A percentile compares a stretch with the other conserved stretches of the same genome.
Conservation (phyloP, 371 early-diverging fungal species). For the Funneliformis caledonium region DNA sequence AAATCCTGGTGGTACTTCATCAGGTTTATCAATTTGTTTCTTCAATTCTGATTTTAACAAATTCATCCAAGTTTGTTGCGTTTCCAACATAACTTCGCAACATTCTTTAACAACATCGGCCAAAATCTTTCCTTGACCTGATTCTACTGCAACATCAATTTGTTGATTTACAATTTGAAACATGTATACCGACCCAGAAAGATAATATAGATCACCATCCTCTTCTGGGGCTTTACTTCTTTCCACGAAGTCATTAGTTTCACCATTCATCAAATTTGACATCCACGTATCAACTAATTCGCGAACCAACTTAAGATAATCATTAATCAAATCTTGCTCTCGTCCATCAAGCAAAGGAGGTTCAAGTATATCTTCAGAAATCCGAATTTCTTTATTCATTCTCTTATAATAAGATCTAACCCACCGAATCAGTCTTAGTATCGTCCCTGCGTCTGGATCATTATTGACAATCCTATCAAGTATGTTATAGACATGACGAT, state of each 20-base stretch:
- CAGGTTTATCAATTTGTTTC: conserved; percentile 72
- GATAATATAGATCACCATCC: conserved; percentile 76
- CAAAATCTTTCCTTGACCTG: conserved; percentile 85
- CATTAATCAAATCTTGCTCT: conserved; percentile 84
- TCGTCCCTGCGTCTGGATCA: conserved; percentile 75
- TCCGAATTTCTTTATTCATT: conserved; percentile 42
- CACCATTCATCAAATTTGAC: conserved; percentile 81
- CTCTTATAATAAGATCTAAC: conserved; percentile 88
- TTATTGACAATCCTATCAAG: conserved; percentile 72
- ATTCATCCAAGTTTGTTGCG: conserved; percentile 79
- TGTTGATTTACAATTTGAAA: conserved; percentile 98
- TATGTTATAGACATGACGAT: conserved; percentile 83
- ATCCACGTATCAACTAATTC: conserved; percentile 90
- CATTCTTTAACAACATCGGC: conserved; percentile 90
- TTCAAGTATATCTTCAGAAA: conserved; percentile 88
- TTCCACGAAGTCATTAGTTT: conserved; percentile 78
- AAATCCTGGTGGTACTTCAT: conserved; percentile 70
- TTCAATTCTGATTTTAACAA: conserved; percentile 73
- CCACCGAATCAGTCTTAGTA: conserved; percentile 84
- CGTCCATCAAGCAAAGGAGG: conserved; percentile 92
- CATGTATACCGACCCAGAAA: conserved; percentile 82
- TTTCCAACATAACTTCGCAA: conserved; percentile 78
- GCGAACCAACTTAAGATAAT: conserved; percentile 85
- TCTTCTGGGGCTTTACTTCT: conserved; percentile 82
- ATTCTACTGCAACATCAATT: conserved; percentile 84